phyloP scores from a whole-genome alignment of 2,329 filamentous ascomycete species.

The Eutypa lata region DNA sequence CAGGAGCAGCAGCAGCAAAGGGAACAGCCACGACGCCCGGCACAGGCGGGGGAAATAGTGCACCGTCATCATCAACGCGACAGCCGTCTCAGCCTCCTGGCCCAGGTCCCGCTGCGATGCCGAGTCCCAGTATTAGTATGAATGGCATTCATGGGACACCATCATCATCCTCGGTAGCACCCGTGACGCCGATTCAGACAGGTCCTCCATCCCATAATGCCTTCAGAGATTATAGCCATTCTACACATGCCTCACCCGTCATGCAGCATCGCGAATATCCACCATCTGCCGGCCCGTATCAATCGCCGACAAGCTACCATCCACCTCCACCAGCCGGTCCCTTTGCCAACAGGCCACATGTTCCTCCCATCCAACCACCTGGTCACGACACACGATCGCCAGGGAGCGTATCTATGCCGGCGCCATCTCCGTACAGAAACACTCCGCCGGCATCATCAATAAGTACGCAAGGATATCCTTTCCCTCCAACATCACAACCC shows the following conservation, averaged over 20 bases:
- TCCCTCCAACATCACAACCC: slow-evolving; percentile 37
- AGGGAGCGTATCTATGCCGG: slow-evolving; percentile 39
- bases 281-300: slow-evolving; percentile 34
- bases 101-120: slow-evolving; percentile 5
- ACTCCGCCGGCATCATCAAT: slow-evolving; percentile 46
- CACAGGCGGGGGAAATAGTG: slow-evolving; percentile 28
- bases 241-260: slow-evolving; percentile 46
- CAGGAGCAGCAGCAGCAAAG: slow-evolving; percentile 15
- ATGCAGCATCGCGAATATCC: slow-evolving; percentile 45
- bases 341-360: slow-evolving; percentile 32
- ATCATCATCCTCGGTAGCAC: slow-evolving; percentile 22
- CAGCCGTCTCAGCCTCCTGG: slow-evolving; percentile 18
- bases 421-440: slow-evolving; percentile 44
- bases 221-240: slow-evolving; percentile 50
- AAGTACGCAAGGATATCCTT: slow-evolving; percentile 47
- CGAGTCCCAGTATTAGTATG: not conserved
- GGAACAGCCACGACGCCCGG: not conserved
- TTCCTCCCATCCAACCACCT: slow-evolving; percentile 42
- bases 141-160: slow-evolving; percentile 8
- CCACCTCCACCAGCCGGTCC: slow-evolving; percentile 34
- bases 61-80: slow-evolving; percentile 22
- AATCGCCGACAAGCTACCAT: slow-evolving; percentile 30
- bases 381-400: slow-evolving; percentile 50
- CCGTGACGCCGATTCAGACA: slow-evolving; percentile 36
- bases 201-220: slow-evolving; percentile 38